phyloP scores from a whole-genome alignment of 176 grass and related monocot species.

The Oropetium thomaeum region DNA sequence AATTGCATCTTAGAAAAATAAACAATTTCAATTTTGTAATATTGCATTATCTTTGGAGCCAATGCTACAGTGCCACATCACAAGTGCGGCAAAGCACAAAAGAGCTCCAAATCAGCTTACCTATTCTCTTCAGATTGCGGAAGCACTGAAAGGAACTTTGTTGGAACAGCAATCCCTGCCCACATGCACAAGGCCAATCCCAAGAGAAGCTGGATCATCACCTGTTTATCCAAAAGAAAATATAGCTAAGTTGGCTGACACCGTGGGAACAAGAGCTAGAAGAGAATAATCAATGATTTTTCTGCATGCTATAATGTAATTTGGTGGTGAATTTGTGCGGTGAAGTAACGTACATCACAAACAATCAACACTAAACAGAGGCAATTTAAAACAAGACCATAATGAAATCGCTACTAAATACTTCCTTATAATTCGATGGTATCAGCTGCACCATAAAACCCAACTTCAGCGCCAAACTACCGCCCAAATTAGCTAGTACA shows the following conservation, averaged over 20 bases:
- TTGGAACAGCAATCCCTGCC: slow-evolving; percentile 69
- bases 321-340: no score
- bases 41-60: not conserved
- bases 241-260: not conserved
- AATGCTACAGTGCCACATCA: not conserved
- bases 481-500: not conserved
- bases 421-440: not conserved
- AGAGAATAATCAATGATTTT: not conserved
- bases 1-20: not conserved
- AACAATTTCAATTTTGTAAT: not conserved
- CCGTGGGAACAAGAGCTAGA: not conserved
- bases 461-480: not conserved
- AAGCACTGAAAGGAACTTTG: slow-evolving; percentile 67
- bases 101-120: slow-evolving; percentile 25
- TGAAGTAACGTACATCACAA: not conserved
- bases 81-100: not conserved
- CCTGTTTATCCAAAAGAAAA: slow-evolving; percentile 46
- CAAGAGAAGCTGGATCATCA: slow-evolving; percentile 71
- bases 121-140: slow-evolving; percentile 95
- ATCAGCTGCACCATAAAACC: not conserved
- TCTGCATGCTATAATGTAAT: no score
- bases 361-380: not conserved
- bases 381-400: no score
- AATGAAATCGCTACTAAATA: no score
- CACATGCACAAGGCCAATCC: slow-evolving; percentile 77